Conservation (phyloP, 768 basidiomycete species). For the Lactarius hatsudake region DNA sequence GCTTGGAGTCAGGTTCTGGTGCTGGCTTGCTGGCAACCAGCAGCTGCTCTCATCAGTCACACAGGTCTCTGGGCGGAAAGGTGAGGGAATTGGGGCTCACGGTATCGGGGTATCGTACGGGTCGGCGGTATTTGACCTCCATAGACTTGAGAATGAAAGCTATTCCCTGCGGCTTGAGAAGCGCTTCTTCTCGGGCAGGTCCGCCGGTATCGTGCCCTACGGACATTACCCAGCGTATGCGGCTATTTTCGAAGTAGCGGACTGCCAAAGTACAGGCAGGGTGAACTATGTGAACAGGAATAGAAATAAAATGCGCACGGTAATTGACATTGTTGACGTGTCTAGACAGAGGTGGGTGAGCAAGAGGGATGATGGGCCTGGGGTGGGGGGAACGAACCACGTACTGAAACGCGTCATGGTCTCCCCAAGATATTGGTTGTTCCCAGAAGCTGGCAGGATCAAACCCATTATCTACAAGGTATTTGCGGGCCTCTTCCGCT, state of each 20-base stretch:
- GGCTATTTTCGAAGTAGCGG: conserved; percentile 69
- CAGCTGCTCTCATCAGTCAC: conserved; percentile 40
- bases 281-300: background rate
- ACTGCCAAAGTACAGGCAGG: conserved; percentile 37
- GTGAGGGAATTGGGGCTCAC: conserved; percentile 35
- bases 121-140: conserved; percentile 61
- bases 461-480: conserved; percentile 49
- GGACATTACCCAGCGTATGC: conserved; percentile 63
- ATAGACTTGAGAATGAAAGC: conserved; percentile 74
- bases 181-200: conserved; percentile 48
- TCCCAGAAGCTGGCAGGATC: conserved; percentile 73
- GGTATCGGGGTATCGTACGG: conserved; percentile 75
- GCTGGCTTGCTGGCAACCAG: conserved; percentile 60
- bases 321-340: conserved; percentile 81
- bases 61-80: background rate
- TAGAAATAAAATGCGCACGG: conserved; percentile 40
- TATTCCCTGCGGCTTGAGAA: conserved; percentile 63
- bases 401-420: conserved; percentile 75
- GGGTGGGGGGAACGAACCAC: conserved; percentile 30
- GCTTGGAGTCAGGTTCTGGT: conserved; percentile 28
- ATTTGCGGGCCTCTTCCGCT: conserved; percentile 41
- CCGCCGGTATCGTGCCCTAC: conserved; percentile 62
- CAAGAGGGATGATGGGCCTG: background rate
- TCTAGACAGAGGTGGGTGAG: conserved; percentile 37
- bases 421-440: conserved; percentile 75